Evolutionary conservation across 108 stramenopile species (phyloP).

Genomic region (Fragilariopsis cylindrus): DNA sequence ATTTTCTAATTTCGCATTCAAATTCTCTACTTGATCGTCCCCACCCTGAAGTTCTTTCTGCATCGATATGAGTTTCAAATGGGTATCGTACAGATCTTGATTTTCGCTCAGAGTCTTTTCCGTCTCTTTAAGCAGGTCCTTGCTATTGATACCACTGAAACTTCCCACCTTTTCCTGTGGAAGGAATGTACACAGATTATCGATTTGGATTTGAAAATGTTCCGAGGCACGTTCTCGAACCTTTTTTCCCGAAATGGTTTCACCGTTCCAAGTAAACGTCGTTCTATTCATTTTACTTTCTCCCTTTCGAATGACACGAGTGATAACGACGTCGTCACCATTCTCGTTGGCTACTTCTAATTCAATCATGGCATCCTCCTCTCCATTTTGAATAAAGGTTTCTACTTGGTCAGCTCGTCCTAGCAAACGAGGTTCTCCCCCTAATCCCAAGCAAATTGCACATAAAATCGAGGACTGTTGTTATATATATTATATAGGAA

Average conservation of each 20-base stretch:
- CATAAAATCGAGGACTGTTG: conserved; percentile 86
- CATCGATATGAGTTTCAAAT: conserved; percentile 72
- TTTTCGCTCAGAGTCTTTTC: conserved; percentile 67
- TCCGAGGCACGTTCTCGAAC: conserved; percentile 63
- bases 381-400: conserved; percentile 86
- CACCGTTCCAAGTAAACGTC: conserved; percentile 26
- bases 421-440: conserved; percentile 80
- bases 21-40: conserved; percentile 42
- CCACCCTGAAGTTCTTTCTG: conserved; percentile 54
- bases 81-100: conserved; percentile 61
- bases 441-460: conserved; percentile 94
- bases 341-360: conserved; percentile 61
- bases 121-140: conserved; percentile 82
- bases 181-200: conserved; percentile 95
- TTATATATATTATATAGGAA: not conserved
- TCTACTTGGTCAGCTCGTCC: conserved; percentile 88
- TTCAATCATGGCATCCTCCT: conserved; percentile 79
- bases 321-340: conserved; percentile 26
- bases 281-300: conserved; percentile 19
- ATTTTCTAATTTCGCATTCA: conserved; percentile 45
- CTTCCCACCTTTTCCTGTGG: conserved; percentile 94
- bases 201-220: conserved; percentile 78
- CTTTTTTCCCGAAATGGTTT: conserved; percentile 37
- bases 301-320: conserved; percentile 25
- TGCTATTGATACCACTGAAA: conserved; percentile 82